phyloP scores from a whole-genome alignment of 805 yeast genomes.

The Cyberlindnera xylosilytica region DNA sequence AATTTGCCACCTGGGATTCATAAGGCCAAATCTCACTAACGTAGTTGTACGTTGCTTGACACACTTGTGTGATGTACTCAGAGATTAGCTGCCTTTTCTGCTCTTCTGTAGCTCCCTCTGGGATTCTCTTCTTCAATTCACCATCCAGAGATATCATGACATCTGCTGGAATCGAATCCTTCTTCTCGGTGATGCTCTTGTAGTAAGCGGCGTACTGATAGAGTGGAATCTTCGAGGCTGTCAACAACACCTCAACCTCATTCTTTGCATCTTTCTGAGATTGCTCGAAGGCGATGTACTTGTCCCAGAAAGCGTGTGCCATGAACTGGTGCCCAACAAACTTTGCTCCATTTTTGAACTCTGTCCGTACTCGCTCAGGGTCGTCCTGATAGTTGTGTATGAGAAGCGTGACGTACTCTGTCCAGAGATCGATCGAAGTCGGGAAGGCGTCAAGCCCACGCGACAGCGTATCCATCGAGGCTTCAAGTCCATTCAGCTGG shows the following conservation, averaged over 20 bases:
- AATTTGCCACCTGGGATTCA: slow-evolving; percentile 62
- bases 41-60: slow-evolving; percentile 18
- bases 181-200: slow-evolving; percentile 41
- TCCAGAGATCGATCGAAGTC: slow-evolving; percentile 63
- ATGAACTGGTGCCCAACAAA: slow-evolving; percentile 68
- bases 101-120: slow-evolving; percentile 15
- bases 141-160: slow-evolving; percentile 15
- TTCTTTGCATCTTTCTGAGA: slow-evolving; percentile 35
- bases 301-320: slow-evolving; percentile 83
- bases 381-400: slow-evolving; percentile 37
- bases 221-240: slow-evolving; percentile 59
- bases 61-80: slow-evolving; percentile 15
- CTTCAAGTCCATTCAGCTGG: slow-evolving; percentile 51
- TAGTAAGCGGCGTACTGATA: slow-evolving; percentile 85
- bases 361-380: slow-evolving; percentile 33
- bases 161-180: slow-evolving; percentile 15
- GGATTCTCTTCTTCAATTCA: slow-evolving; percentile 19
- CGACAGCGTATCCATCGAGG: slow-evolving; percentile 43
- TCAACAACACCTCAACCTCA: slow-evolving; percentile 39
- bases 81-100: slow-evolving; percentile 22
- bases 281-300: slow-evolving; percentile 61
- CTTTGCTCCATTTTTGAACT: slow-evolving; percentile 47
- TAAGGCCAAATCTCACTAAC: slow-evolving; percentile 55
- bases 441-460: slow-evolving; percentile 50
- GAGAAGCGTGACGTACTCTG: slow-evolving; percentile 57